Evolutionary conservation across 2,329 filamentous ascomycete species (phyloP).

Genomic region (Ophiocordyceps polyrhachis-furcata): DNA sequence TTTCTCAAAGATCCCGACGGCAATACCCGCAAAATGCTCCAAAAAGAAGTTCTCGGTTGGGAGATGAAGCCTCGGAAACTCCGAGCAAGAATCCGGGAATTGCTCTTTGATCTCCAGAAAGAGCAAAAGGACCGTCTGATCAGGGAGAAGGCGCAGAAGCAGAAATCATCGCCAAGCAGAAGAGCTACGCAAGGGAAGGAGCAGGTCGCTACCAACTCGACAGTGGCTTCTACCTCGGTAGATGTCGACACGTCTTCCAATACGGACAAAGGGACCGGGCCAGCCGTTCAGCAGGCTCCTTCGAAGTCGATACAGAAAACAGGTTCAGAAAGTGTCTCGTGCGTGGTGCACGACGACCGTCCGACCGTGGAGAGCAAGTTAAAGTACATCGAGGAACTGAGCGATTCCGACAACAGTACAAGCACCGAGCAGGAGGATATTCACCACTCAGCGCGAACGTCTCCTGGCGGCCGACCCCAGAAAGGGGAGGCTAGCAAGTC

Average conservation of each 20-base stretch:
- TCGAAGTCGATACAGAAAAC: neutral
- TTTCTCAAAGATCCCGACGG: slow-evolving; percentile 58
- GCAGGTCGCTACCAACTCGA: neutral
- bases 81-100: slow-evolving; percentile 44
- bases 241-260: neutral
- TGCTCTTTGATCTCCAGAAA: slow-evolving; percentile 43
- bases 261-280: neutral
- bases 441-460: neutral
- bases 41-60: slow-evolving; percentile 31
- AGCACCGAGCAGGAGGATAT: neutral
- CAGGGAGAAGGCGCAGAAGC: slow-evolving; percentile 16
- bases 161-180: slow-evolving; percentile 11
- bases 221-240: neutral
- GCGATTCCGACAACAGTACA: neutral
- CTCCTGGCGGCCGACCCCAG: neutral
- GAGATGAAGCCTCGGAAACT: slow-evolving; percentile 39
- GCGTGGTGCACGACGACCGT: neutral
- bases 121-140: slow-evolving; percentile 30
- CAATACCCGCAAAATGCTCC: slow-evolving; percentile 50
- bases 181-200: slow-evolving; percentile 3
- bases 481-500: neutral
- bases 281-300: neutral
- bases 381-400: neutral
- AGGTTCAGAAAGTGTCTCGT: neutral
- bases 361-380: neutral